Evolutionary conservation across 257 asterid genomes (phyloP).

Genomic region (Salvia rosmarinus): DNA sequence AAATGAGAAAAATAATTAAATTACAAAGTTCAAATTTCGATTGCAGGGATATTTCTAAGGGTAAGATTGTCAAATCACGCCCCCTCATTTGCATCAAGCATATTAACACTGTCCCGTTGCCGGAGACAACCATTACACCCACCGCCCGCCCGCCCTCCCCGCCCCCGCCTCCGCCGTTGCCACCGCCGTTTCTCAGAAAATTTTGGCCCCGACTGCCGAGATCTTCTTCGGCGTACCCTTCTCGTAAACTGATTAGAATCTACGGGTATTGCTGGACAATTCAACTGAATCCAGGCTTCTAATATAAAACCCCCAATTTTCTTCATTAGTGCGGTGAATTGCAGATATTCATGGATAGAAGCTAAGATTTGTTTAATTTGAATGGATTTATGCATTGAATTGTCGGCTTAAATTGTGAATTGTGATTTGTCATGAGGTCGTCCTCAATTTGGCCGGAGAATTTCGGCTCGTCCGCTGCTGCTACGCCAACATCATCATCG

Average conservation of each 20-base stretch:
- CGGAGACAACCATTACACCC: conserved; percentile 46
- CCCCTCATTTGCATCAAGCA: conserved; percentile 30
- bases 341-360: conserved; percentile 32
- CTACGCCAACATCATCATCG: conserved; percentile 42
- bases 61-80: conserved; percentile 21
- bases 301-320: conserved; percentile 32
- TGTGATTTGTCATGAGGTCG: conserved; percentile 60
- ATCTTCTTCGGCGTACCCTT: conserved; percentile 34
- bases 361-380: conserved; percentile 1
- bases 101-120: conserved; percentile 40
- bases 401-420: conserved; percentile 25
- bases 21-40: neutral
- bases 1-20: too few relatives aligned
- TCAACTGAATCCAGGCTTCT: conserved; percentile 40
- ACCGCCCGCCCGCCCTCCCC: conserved; percentile 8
- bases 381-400: conserved; percentile 33
- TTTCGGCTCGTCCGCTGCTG: conserved; percentile 44
- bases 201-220: conserved; percentile 40
- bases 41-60: neutral
- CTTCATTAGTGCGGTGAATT: conserved; percentile 20
- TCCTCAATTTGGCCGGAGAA: conserved; percentile 61
- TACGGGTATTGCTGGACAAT: conserved; percentile 35
- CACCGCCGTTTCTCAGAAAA: conserved; percentile 25
- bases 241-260: conserved; percentile 37
- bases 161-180: conserved; percentile 28